Percentiles rank a stretch among this genome's conserved stretches.
These are phyloP conservation scores for Trichoderma endophyticum DNA, from an alignment of 2,329 filamentous ascomycete species.

Conservation along the genomic window DNA sequence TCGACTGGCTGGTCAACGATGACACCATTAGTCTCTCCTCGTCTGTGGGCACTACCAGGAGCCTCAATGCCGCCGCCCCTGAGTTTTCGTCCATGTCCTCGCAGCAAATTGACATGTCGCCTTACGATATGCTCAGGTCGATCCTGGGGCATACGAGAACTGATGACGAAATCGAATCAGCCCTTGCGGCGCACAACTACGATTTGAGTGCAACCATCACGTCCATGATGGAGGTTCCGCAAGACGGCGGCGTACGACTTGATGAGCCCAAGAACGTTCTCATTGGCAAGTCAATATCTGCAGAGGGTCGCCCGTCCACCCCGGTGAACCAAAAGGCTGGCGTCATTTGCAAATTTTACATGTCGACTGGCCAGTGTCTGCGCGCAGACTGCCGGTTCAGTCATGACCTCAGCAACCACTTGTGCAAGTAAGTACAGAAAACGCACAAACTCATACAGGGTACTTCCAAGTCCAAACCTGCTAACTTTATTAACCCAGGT, in stretches of 20 bases:
- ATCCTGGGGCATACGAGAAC: constrained; percentile 85
- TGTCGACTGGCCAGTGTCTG: constrained; percentile 92
- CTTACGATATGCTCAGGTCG: constrained; percentile 95
- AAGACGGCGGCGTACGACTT: constrained; percentile 37
- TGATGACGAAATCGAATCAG: constrained; percentile 92
- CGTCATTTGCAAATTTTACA: constrained; percentile 94
- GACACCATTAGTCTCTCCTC: constrained; percentile 78
- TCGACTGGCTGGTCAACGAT: constrained; percentile 96
- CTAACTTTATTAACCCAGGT: constrained; percentile 50
- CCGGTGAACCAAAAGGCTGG: constrained; percentile 76
- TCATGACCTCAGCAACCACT: constrained; percentile 89
- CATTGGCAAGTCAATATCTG: constrained; percentile 85
- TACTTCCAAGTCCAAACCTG: not conserved
- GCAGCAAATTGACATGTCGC: constrained; percentile 86
- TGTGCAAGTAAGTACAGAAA: constrained; percentile 81
- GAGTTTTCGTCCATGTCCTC: constrained; percentile 64
- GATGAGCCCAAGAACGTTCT: constrained; percentile 65
- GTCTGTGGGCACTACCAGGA: constrained; percentile 64
- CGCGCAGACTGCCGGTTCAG: constrained; percentile 96
- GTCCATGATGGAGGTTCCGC: constrained; percentile 72
- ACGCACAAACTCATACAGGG: not conserved
- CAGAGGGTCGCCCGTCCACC: constrained; percentile 71
- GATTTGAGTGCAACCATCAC: constrained; percentile 90
- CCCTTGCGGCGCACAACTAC: constrained; percentile 83
- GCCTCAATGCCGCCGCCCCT: constrained; percentile 74